Evolutionary conservation across 805 yeast genomes (phyloP), one percentile per base, ranked within the genome.

Genomic region (Starmerella stigmatis): DNA sequence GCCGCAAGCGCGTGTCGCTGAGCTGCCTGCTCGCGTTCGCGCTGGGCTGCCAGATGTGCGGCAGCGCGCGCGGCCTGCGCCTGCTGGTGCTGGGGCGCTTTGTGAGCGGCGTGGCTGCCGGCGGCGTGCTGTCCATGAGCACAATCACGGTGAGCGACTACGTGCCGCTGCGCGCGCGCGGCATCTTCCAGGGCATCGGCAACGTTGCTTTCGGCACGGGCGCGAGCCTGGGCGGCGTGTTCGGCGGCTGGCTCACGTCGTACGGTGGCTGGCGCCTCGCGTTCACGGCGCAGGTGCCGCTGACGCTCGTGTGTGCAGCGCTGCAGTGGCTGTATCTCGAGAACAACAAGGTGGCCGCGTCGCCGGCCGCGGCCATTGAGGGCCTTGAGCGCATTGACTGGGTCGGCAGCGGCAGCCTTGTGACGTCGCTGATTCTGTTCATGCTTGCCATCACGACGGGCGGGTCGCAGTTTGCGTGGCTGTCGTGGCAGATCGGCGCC

Each of bases 21-120:
- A 57, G 64, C 23, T 71, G 74, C 20, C 64, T 67, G 28, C 46
- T 61, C 13, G 54, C 67, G 45, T 73, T 74, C 51, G 71, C 65
- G 3, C 15, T 71, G 12, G 77, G 78, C 16, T 71, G 75, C 55
- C 51, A 67, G 13, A 45, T 73, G 21, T 72, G 76, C 45, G 88
- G 82, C 1, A 51, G 74, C 4, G 62, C 85, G 1, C 59, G 55
- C 16, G 65, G 68, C 23, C 75, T 81, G 72, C 62, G 67, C 48
- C 68, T 72, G 69, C 64, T 81, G 30, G 78, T 82, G 43, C 79
- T 74, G 2, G 89, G 86, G 1, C 69, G 94, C 54, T 79, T 84
- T 49, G 68, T 86, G 41, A 78, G 94, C 21, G 96, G 96, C 16
- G 72, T 82, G 45, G 95, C 95, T 11, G 94, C 94, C n/a, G 92